Base-by-base conservation (phyloP, 164 flowering plant genomes). In the Piper betle region DNA sequence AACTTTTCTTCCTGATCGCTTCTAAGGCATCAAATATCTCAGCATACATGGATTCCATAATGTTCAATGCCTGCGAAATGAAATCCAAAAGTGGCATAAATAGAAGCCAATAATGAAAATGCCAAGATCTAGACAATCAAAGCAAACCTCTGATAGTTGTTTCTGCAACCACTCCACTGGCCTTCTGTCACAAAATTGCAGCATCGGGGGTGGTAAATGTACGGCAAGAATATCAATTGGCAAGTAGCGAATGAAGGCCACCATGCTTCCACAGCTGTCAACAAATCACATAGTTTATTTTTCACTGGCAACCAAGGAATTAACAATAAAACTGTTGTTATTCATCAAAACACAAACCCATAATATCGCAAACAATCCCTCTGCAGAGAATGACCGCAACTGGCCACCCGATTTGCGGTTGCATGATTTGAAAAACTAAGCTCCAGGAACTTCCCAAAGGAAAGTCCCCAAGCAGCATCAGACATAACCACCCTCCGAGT, bases 401-500 rank as follows among this genome's bases (percentile, higher is more conserved):
- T 75, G 40, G 98, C 96, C 59, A 89, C 82, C 53, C 98, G 91
- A 70, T 92, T 92, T 18, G 95, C 98, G 64, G 95, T 85, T 37
- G 95, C 92, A 75, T 85, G 88, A 69, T 85, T 91, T 41, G 98
- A 88, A 71, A 92, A 92, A 73, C 98, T 92, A 68, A 92, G 91
- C 72, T 92, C 98, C 75, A 92, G 78, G 60, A 92, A 92, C 67
- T 92, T 92, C 61, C 98, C 98, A 65, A 92, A 89, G 56, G 98
- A 92, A 63, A 92, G 92, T 52, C 98, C 98, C 96, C 98, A 87
- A 3, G 98, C 98, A 73, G 96, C 98, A 78, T 84, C 84, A 4
- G 98, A 92, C 98, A 92, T 92, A 20, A 88, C 77, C 25, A 92
- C 89, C 69, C 95, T 80, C 12, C 77, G 80, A 19, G 85, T 83